Base-by-base conservation (phyloP, 2,329 filamentous ascomycete species). In the Plenodomus tracheiphilus region DNA sequence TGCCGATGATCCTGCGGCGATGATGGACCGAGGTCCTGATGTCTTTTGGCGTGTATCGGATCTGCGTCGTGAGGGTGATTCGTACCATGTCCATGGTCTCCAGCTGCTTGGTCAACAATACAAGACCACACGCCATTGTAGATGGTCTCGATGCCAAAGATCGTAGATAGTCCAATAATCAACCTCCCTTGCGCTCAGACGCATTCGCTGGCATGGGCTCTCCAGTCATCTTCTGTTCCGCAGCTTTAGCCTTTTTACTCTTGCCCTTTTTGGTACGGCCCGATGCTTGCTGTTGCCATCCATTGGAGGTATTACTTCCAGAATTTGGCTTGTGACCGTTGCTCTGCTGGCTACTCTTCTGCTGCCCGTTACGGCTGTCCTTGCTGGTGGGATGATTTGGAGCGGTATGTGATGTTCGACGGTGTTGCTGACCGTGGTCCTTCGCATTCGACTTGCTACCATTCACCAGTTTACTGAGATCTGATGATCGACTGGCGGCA, bases 401-500 rank as follows among this genome's bases (percentile, higher is more conserved):
- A 22, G 60, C 51, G 2, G 61, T 59, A 37, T 67, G 63, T 15
- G 66, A 66, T 20, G 61, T 58, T 22, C 66, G 64, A 28, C 64
- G 66, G 36, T 53, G 43, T 32, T 65, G 65, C 19, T 66, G 62
- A 20, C 56, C 47, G 22, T 61, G 57, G 30, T 69, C 61, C 34
- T 70, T 71, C 15, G 43, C 37, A 6, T 68, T 62, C n/a, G 53
- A 22, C 46, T 69, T 71, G 16, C 22, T 49, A 35, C 64, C 65
- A 43, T 71, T 71, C 5, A 51, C 43, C n/a, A 57, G 39, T 51
- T 70, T 72, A 28, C 41, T 51, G 5, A 54, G 40, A 8, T 71
- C 67, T 4, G 56, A 43, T 16, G 69, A 65, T 46, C 85, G 79
- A 46, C 75, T 74, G 11, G 80, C 76, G 2, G 80, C 87, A 1